phyloP scores from a whole-genome alignment of 2,329 filamentous ascomycete genomes.

The Nemania bipapillata region DNA sequence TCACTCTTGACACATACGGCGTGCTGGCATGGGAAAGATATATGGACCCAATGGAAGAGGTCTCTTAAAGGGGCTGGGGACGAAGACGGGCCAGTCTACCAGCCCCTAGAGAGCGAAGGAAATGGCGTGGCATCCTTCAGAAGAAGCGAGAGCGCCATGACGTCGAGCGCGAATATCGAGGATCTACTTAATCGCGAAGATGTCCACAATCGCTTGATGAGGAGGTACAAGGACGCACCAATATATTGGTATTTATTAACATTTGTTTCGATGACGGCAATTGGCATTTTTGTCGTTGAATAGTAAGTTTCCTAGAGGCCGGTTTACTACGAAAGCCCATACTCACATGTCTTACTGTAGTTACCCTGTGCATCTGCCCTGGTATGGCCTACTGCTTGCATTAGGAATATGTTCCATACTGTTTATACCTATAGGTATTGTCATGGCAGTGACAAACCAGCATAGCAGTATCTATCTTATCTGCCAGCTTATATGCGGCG shows the following conservation, averaged over 20 bases:
- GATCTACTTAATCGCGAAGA: conserved; percentile 77
- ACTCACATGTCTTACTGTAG: conserved; percentile 54
- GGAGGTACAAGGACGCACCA: conserved; percentile 81
- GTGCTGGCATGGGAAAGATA: conserved; percentile 86
- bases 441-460: conserved; percentile 93
- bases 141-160: conserved; percentile 36
- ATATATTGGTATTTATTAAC: conserved; percentile 83
- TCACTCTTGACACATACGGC: conserved; percentile 82
- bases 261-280: conserved; percentile 77
- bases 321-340: neutral
- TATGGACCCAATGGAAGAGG: conserved; percentile 78
- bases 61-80: conserved; percentile 72
- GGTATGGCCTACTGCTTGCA: conserved; percentile 85
- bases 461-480: conserved; percentile 88
- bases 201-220: conserved; percentile 86
- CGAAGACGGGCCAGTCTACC: conserved; percentile 63
- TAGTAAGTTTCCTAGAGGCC: conserved; percentile 66
- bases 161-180: conserved; percentile 58
- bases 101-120: conserved; percentile 56
- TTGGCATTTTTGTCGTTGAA: conserved; percentile 86
- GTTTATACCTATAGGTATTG: conserved; percentile 90
- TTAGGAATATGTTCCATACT: conserved; percentile 81
- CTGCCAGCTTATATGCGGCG: conserved; percentile 85
- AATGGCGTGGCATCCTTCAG: conserved; percentile 42
- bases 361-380: conserved; percentile 83